Evolutionary conservation across 2,329 filamentous ascomycete genomes (phyloP).

Genomic region (Beauveria sp.): DNA sequence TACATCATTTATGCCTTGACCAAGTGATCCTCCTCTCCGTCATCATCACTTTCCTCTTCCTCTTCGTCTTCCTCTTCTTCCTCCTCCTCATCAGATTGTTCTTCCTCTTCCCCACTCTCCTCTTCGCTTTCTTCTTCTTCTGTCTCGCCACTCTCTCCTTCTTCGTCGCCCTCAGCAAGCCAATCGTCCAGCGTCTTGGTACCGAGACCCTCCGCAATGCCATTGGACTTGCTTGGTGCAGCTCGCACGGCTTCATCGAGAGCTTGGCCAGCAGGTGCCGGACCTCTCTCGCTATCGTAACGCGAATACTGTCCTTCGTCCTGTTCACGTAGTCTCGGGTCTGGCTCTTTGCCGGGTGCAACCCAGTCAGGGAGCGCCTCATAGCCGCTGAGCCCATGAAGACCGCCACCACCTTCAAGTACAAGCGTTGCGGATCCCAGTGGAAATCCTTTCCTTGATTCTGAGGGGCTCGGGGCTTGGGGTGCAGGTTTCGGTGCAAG

Average conservation of each 20-base stretch:
- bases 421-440: conserved; percentile 83
- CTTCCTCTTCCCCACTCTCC: conserved; percentile 42
- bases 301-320: conserved; percentile 21
- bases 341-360: conserved; percentile 67
- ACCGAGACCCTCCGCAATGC: conserved; percentile 41
- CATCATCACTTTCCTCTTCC: conserved; percentile 41
- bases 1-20: conserved; percentile 27
- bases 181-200: conserved; percentile 88
- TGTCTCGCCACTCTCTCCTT: conserved; percentile 42
- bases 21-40: conserved; percentile 36
- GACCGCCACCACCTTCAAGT: conserved; percentile 65
- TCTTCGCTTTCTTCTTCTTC: conserved; percentile 41
- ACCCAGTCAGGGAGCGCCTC: conserved; percentile 81
- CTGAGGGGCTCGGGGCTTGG: conserved; percentile 81
- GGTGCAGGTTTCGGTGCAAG: conserved; percentile 92
- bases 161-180: conserved; percentile 65
- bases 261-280: conserved; percentile 52
- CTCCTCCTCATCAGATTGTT: conserved; percentile 36
- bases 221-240: conserved; percentile 40
- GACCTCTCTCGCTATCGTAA: conserved; percentile 23
- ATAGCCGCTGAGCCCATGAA: conserved; percentile 72
- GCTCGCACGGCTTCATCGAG: conserved; percentile 49
- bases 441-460: conserved; percentile 67
- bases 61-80: conserved; percentile 35
- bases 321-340: conserved; percentile 61